These are phyloP conservation scores for Fomitiporia mediterranea DNA, from an alignment of 1,284 basidiomycete species.

Conservation along the genomic window DNA sequence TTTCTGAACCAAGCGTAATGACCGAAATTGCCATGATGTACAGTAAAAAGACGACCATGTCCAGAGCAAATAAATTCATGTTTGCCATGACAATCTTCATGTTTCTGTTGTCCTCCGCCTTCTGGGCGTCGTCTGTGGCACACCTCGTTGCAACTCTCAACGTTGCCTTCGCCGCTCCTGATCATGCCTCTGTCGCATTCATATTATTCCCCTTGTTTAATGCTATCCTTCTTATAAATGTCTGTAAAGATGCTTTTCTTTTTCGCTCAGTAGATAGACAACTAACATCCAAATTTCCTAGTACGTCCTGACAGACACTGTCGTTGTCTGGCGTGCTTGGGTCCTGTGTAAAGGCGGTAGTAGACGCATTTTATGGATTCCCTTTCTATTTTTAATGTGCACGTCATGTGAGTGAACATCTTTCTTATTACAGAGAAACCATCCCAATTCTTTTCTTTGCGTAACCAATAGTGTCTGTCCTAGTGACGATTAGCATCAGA, in stretches of 20 bases:
- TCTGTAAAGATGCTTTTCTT: not conserved
- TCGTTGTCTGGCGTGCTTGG: conserved; percentile 12
- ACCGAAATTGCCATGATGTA: not conserved
- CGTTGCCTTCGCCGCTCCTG: not conserved
- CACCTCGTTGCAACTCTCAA: not conserved
- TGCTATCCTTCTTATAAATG: conserved; percentile 3
- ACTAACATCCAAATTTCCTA: no score
- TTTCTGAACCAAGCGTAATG: not conserved
- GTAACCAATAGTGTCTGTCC: not conserved
- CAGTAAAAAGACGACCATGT: conserved; percentile 2
- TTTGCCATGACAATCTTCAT: conserved; percentile 7
- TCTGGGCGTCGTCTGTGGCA: conserved; percentile 1
- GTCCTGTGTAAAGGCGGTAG: not conserved
- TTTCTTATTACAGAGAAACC: not conserved
- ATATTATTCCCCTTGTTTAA: not conserved
- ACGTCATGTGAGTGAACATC: not conserved
- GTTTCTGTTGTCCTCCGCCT: conserved; percentile 1
- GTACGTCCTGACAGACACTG: not conserved
- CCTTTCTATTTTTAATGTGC: not conserved
- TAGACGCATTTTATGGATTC: not conserved
- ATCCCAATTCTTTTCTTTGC: no score
- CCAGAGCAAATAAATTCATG: conserved; percentile 2
- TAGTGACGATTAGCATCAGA: conserved; percentile 1
- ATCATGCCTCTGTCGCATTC: not conserved
- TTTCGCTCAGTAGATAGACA: not conserved